Percentiles rank a stretch among this genome's conserved stretches.
Evolutionary conservation across 306 rosid genomes (phyloP).

Genomic region (Abrus precatorius): DNA sequence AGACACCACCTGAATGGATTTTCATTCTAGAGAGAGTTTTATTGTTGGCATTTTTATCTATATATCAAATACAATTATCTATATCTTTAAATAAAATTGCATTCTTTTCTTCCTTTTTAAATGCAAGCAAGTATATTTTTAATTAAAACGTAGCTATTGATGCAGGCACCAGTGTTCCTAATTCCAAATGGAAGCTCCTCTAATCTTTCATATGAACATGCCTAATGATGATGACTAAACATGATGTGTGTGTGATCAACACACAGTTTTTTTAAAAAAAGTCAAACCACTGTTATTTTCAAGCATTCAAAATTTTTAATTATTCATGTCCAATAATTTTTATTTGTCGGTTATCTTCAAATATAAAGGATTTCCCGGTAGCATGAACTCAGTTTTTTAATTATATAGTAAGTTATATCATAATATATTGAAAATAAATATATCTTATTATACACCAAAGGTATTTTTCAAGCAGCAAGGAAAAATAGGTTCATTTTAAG

Average conservation of each 20-base stretch:
- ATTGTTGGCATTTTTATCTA: no score
- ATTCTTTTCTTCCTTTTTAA: not conserved
- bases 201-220: not conserved
- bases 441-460: no score
- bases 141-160: not conserved
- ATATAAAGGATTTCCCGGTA: no score
- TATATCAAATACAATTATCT: no score
- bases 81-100: no score
- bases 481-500: not conserved
- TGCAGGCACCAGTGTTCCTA: not conserved
- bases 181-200: constrained; percentile 19
- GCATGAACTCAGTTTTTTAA: no score
- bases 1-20: constrained; percentile 39
- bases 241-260: not conserved
- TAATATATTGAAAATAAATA: no score
- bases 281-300: constrained; percentile 6
- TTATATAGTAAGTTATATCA: no score
- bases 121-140: not conserved
- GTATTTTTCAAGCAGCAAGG: no score
- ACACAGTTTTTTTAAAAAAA: not conserved
- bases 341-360: not conserved
- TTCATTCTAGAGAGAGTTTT: not conserved
- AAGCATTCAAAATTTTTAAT: constrained; percentile 3
- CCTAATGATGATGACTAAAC: not conserved
- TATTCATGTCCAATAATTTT: not conserved